These are phyloP conservation scores for Trichoderma koningiopsis DNA, from an alignment of 2,329 filamentous ascomycete species.

Conservation along the genomic window DNA sequence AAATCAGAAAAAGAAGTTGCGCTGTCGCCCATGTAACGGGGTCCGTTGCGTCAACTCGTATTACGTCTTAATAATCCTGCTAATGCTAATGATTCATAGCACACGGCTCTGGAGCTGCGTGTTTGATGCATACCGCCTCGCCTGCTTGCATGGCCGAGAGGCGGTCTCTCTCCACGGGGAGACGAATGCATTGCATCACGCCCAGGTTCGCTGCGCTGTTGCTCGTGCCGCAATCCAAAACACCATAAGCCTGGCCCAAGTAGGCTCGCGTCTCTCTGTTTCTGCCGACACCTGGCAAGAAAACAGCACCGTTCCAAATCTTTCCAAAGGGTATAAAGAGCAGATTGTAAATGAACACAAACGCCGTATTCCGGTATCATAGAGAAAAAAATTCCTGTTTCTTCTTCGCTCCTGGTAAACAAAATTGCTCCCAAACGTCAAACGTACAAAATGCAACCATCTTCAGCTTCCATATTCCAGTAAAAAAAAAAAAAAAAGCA, in stretches of 20 bases:
- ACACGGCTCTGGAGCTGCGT: constrained; percentile 9
- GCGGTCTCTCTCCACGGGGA: constrained; percentile 4
- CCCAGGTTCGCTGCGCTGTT: neutral
- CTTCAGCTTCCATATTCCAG: neutral
- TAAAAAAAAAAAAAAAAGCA: constrained; percentile 5
- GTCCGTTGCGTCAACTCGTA: constrained; percentile 1
- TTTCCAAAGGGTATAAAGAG: constrained; percentile 8
- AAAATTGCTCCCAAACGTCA: constrained; percentile 4
- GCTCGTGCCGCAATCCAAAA: neutral
- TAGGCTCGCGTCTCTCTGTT: neutral
- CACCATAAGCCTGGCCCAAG: constrained; percentile 9
- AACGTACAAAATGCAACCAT: constrained; percentile 4
- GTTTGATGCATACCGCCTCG: constrained; percentile 20
- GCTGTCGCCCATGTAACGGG: constrained; percentile 8
- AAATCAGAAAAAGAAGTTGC: neutral
- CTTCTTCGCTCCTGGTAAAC: neutral
- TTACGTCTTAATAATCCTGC: constrained; percentile 26
- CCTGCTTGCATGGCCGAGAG: neutral
- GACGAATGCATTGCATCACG: constrained; percentile 16
- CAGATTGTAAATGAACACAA: neutral
- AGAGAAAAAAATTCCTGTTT: neutral
- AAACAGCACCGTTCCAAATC: neutral
- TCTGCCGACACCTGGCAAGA: constrained; percentile 13
- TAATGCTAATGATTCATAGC: constrained; percentile 15
- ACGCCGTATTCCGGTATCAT: constrained; percentile 14